phyloP scores from a whole-genome alignment of 2,329 filamentous ascomycete genomes.

The Talaromyces piceae region DNA sequence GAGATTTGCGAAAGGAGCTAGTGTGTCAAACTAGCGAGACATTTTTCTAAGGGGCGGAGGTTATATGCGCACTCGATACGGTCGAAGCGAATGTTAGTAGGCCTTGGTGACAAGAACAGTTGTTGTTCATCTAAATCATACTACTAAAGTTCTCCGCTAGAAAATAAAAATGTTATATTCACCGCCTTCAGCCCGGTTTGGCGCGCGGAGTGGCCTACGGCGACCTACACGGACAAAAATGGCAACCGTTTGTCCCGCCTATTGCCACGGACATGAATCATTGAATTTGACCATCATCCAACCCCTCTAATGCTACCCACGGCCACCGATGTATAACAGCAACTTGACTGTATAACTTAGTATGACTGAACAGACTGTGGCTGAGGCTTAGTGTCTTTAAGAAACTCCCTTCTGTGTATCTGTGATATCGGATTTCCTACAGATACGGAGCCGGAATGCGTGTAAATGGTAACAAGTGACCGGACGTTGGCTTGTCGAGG shows the following conservation, averaged over 20 bases:
- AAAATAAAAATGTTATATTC: slow-evolving; percentile 15
- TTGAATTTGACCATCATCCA: too few species aligned
- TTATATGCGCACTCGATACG: not conserved
- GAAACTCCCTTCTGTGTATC: too few species aligned
- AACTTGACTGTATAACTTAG: too few species aligned
- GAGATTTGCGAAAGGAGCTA: not conserved
- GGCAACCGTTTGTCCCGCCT: not conserved
- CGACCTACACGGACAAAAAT: not conserved
- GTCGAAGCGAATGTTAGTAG: not conserved
- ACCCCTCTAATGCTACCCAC: too few species aligned
- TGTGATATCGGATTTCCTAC: too few species aligned
- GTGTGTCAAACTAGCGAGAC: not conserved
- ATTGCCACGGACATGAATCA: too few species aligned
- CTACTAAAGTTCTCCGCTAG: not conserved
- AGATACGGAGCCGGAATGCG: too few species aligned
- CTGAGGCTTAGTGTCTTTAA: too few species aligned
- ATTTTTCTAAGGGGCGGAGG: not conserved
- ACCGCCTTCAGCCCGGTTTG: slow-evolving; percentile 17
- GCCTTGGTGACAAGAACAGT: not conserved
- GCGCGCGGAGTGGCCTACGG: not conserved
- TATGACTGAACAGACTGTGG: too few species aligned
- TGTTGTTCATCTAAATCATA: not conserved
- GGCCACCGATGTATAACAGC: too few species aligned
- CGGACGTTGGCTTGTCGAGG: too few species aligned
- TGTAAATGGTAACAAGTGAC: too few species aligned